Conservation (phyloP, 78 protist species). For the Speleostelium caveatum region DNA sequence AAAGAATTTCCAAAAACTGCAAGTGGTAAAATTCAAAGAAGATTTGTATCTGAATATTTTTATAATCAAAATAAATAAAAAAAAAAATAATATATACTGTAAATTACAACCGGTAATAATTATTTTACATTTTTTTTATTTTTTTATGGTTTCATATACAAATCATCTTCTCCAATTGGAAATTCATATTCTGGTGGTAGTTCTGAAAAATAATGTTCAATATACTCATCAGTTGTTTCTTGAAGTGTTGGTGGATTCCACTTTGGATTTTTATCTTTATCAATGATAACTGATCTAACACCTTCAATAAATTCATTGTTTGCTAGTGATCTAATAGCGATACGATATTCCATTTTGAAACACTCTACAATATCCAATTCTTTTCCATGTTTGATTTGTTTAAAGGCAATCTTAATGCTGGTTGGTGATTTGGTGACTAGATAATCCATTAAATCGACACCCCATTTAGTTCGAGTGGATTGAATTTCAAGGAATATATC, state of each 20-base stretch:
- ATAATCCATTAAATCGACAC: neutral
- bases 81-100: slow-evolving; percentile 2
- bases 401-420: slow-evolving; percentile 59
- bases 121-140: too few relatives aligned
- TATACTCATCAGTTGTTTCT: slow-evolving; percentile 62
- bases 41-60: slow-evolving; percentile 74
- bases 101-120: too few relatives aligned
- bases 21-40: slow-evolving; percentile 92
- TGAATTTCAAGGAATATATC: slow-evolving; percentile 7
- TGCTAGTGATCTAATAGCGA: slow-evolving; percentile 48
- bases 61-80: slow-evolving; percentile 22
- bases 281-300: slow-evolving; percentile 77
- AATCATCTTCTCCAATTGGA: slow-evolving; percentile 32
- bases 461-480: slow-evolving; percentile 13
- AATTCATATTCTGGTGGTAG: slow-evolving; percentile 57
- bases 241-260: slow-evolving; percentile 78
- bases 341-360: slow-evolving; percentile 62
- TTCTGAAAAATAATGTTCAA: slow-evolving; percentile 69
- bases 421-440: slow-evolving; percentile 69
- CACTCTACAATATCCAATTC: slow-evolving; percentile 23
- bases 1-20: slow-evolving; percentile 87
- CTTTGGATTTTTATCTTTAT: slow-evolving; percentile 84
- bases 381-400: slow-evolving; percentile 59
- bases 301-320: slow-evolving; percentile 76
- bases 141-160: slow-evolving; percentile 24